Base-by-base conservation (phyloP, 164 flowering plant species). In the Macadamia tetraphylla region DNA sequence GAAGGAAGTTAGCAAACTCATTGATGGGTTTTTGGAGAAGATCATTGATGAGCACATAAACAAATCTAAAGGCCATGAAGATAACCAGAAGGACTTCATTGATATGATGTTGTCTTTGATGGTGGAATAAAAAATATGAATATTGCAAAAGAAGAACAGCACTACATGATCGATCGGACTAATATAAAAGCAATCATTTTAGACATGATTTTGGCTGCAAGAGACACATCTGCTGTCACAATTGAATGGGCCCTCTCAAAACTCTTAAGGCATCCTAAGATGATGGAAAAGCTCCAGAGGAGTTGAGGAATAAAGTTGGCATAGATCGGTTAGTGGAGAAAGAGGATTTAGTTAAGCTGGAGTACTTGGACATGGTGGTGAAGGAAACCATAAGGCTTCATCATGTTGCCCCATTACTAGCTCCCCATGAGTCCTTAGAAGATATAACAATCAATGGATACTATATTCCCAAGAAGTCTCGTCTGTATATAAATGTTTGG, bases 341-440 rank as follows among this genome's bases (percentile, higher is more conserved):
- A 23, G 23, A 23, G 23, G 23, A 23, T 23, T 23, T 23, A 23
- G 23, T 23, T 0, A 57, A 63, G 42, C 29, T 79, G 44, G 58
- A 62, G 7, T 79, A 79, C 70, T 65, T 75, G 62, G 76, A 70
- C 65, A 75, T 73, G 79, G 77, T 76, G 29, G 55, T 79, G 52
- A 79, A 76, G 62, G 81, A 79, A 62, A 64, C 56, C 71, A 11
- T 78, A 60, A 67, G 84, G 63, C 65, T 81, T 1, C 80, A 81
- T 55, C 84, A 80, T 15, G 75, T 66, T 0, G 76, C 52, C 0
- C 81, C 84, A 29, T 30, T 78, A 10, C 75, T 81, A 3, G 9
- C 76, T 23, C 81, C 84, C 6, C 79, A 31, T 2, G 69, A 78
- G 61, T 66, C 79, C 44, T 56, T n/a, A 15, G 75, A 75, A 55